phyloP scores from a whole-genome alignment of 495 filamentous ascomycete genomes.

The Paragyromitra xinjiangensis region DNA sequence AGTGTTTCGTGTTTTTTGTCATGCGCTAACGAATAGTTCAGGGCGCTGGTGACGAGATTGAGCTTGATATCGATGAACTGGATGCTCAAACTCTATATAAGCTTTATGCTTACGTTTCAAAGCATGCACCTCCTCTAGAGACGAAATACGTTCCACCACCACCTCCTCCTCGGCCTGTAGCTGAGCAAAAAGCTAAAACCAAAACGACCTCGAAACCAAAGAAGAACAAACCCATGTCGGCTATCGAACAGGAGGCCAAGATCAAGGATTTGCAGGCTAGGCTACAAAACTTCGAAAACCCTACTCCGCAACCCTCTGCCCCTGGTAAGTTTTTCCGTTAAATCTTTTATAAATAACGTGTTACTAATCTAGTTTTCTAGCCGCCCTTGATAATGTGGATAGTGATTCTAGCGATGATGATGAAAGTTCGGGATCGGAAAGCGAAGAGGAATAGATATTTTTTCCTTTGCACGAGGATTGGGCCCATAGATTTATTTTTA shows the following conservation, averaged over 20 bases:
- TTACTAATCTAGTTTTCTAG: conserved; percentile 30
- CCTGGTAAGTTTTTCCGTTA: conserved; percentile 41
- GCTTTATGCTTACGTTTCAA: conserved; percentile 56
- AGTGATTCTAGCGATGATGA: conserved; percentile 57
- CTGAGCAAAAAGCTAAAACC: conserved; percentile 59
- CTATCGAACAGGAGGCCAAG: conserved; percentile 86
- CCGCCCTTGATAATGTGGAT: conserved; percentile 46
- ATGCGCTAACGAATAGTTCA: conserved; percentile 35
- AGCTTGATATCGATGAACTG: conserved; percentile 65
- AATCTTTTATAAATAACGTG: neutral
- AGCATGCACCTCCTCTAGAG: conserved; percentile 52
- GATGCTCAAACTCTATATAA: conserved; percentile 57
- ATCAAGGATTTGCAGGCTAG: conserved; percentile 73
- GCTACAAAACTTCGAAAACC: conserved; percentile 55
- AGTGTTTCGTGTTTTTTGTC: neutral
- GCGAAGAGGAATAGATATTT: conserved; percentile 54
- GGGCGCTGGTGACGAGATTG: conserved; percentile 64
- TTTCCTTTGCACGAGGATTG: neutral
- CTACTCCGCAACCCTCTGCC: conserved; percentile 52
- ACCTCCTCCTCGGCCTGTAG: conserved; percentile 46
- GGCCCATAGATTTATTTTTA: conserved; percentile 32
- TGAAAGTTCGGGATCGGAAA: conserved; percentile 57
- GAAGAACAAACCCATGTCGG: conserved; percentile 99
- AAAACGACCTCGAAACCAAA: conserved; percentile 74
- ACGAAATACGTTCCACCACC: conserved; percentile 53